Conservation (phyloP, 495 filamentous ascomycete species). For the Sphaerosporella brunnea region DNA sequence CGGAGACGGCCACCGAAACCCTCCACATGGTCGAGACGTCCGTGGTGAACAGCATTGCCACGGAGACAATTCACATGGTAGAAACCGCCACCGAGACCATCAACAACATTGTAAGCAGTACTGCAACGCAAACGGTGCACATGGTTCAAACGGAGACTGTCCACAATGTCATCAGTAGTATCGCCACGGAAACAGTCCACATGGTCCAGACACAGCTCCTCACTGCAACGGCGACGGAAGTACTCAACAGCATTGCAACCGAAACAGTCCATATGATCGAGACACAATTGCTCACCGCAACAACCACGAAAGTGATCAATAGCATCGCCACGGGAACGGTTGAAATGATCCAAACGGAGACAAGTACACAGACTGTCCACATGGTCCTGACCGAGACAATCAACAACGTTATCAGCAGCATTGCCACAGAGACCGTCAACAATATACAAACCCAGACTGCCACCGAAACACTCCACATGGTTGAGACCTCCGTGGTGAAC, state of each 20-base stretch:
- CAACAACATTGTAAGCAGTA: conserved; percentile 5
- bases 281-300: conserved; percentile 5
- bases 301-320: conserved; percentile 4
- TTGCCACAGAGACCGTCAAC: conserved; percentile 6
- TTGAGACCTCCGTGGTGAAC: not conserved
- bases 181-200: conserved; percentile 3
- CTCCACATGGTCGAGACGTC: no score
- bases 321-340: conserved; percentile 4
- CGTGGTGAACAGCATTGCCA: not conserved
- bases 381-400: conserved; percentile 3
- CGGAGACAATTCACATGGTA: conserved; percentile 5
- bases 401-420: conserved; percentile 4
- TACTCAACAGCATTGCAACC: conserved; percentile 4
- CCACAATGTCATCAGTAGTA: conserved; percentile 5
- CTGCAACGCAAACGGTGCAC: conserved; percentile 9
- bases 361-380: not conserved
- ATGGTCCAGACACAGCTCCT: conserved; percentile 8
- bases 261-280: conserved; percentile 5
- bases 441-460: conserved; percentile 12
- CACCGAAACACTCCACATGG: conserved; percentile 7
- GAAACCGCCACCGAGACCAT: conserved; percentile 9
- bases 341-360: conserved; percentile 10
- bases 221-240: conserved; percentile 7
- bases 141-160: conserved; percentile 17
- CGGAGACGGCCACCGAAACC: conserved; percentile 7